Percentiles rank a stretch among this genome's conserved stretches.
These are phyloP conservation scores for Talaromyces sp. DNA, from an alignment of 2,329 filamentous ascomycete species.

Conservation along the genomic window DNA sequence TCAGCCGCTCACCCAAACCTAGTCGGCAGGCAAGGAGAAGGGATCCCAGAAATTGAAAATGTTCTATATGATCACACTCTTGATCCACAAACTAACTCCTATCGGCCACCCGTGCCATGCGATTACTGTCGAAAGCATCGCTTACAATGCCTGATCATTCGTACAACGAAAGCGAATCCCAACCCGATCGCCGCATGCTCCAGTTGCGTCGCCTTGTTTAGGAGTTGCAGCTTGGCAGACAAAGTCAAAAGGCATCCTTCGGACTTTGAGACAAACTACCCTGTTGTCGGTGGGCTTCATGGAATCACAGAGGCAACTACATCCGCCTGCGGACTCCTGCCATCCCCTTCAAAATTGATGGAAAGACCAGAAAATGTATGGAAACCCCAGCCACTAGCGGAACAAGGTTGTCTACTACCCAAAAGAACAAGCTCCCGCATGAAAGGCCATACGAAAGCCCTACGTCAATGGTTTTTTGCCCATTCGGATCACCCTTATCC, in stretches of 20 bases:
- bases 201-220: conserved; percentile 51
- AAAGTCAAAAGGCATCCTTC: conserved; percentile 46
- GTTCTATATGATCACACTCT: background rate
- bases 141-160: conserved; percentile 50
- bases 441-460: conserved; percentile 32
- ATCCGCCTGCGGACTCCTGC: background rate
- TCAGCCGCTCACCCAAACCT: background rate
- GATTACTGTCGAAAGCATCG: conserved; percentile 45
- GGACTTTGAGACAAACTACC: conserved; percentile 47
- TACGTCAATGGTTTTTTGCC: conserved; percentile 48
- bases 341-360: no score
- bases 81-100: background rate
- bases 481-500: conserved; percentile 51
- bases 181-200: conserved; percentile 51
- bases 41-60: background rate
- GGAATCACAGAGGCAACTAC: conserved; percentile 44
- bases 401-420: background rate
- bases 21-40: background rate
- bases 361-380: background rate
- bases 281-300: conserved; percentile 50
- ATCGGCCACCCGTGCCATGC: conserved; percentile 42
- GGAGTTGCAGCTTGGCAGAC: conserved; percentile 50
- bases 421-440: conserved; percentile 22
- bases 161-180: conserved; percentile 48
- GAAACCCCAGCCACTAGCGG: background rate